These are phyloP conservation scores for Micractinium conductrix DNA, from an alignment of 139 green algal species.

Conservation along the genomic window DNA sequence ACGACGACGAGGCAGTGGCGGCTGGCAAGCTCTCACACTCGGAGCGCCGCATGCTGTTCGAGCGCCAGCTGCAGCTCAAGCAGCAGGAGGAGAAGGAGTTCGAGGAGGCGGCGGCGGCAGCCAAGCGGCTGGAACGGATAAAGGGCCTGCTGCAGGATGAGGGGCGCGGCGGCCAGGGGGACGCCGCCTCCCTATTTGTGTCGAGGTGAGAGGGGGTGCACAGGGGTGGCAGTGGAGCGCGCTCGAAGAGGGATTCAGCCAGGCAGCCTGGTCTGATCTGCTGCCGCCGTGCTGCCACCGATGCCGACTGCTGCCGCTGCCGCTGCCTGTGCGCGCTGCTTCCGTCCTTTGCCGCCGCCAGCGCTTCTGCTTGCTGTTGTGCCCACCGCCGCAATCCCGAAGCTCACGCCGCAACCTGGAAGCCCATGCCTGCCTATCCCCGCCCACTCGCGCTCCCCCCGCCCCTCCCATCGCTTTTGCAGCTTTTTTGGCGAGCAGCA, in stretches of 20 bases:
- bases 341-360: too few species aligned
- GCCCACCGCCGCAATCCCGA: too few species aligned
- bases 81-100: conserved; percentile 2
- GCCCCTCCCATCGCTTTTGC: not conserved
- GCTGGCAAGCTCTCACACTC: conserved; percentile 2
- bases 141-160: not conserved
- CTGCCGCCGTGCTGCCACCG: too few species aligned
- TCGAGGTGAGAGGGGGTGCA: conserved; percentile 10
- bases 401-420: too few species aligned
- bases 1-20: not conserved
- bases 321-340: too few species aligned
- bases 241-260: too few species aligned
- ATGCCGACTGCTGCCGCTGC: too few species aligned
- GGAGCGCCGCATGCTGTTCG: not conserved
- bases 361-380: too few species aligned
- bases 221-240: too few species aligned
- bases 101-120: not conserved
- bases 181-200: conserved; percentile 26
- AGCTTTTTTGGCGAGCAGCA: conserved; percentile 26
- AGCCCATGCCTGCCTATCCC: not conserved
- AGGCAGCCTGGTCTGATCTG: too few species aligned
- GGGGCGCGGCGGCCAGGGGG: not conserved
- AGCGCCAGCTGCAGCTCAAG: conserved; percentile 8
- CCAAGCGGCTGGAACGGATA: not conserved
- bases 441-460: not conserved